These are phyloP conservation scores for Magnolia kwangsiensis DNA, from an alignment of 164 flowering plant species.

Conservation along the genomic window DNA sequence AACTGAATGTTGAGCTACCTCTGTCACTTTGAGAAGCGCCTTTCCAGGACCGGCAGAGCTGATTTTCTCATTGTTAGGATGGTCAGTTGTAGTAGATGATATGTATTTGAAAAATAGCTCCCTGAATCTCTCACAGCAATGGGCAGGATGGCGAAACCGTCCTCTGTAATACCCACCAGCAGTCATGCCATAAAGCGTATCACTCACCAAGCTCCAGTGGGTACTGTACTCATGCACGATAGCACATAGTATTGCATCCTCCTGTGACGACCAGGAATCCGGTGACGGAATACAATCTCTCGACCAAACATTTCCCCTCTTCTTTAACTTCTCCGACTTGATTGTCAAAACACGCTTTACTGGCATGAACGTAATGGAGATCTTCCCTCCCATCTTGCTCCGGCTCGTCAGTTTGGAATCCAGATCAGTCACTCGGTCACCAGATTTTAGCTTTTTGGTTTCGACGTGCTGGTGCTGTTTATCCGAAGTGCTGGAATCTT, in stretches of 20 bases:
- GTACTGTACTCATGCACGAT: conserved; percentile 90
- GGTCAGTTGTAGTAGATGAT: conserved; percentile 46
- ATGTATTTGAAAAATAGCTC: conserved; percentile 74
- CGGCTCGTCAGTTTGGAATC: conserved; percentile 58
- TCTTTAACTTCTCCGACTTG: conserved; percentile 79
- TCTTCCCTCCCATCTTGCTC: conserved; percentile 68
- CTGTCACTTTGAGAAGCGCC: conserved; percentile 82
- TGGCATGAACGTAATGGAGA: conserved; percentile 76
- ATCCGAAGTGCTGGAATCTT: conserved; percentile 22
- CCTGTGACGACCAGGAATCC: conserved; percentile 83
- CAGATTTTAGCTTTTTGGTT: conserved; percentile 31
- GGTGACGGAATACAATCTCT: conserved; percentile 67
- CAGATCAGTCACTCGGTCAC: conserved; percentile 36
- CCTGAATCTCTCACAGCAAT: conserved; percentile 91
- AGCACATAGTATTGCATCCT: conserved; percentile 93
- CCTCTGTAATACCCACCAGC: conserved; percentile 93
- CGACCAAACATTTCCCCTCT: conserved; percentile 78
- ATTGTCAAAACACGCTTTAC: conserved; percentile 68
- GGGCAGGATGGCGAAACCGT: conserved; percentile 82
- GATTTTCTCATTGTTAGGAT: conserved; percentile 57
- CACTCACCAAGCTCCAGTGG: conserved; percentile 88
- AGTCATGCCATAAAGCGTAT: conserved; percentile 68
- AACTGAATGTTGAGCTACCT: conserved; percentile 43
- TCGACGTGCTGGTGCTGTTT: conserved; percentile 38
- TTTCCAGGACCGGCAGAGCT: conserved; percentile 59